Evolutionary conservation across 1,139 yeast species (phyloP).

Genomic region (Lodderomyces oxycetoniae): DNA sequence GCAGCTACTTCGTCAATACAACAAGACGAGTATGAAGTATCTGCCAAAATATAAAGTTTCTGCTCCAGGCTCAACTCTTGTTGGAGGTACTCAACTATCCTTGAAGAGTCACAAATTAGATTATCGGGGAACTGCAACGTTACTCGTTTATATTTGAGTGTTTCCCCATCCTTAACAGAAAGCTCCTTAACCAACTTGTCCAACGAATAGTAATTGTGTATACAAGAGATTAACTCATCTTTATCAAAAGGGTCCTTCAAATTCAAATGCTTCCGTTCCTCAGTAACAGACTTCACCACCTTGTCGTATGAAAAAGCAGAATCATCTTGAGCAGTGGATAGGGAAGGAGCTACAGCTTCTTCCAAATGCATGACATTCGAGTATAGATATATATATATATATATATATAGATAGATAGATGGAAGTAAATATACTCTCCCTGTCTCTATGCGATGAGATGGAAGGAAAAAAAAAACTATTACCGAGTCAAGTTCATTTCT

Average conservation of each 20-base stretch:
- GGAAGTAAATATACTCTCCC: too few species aligned
- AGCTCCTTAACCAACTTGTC: slow-evolving; percentile 41
- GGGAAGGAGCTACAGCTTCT: slow-evolving; percentile 45
- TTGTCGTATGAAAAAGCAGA: slow-evolving; percentile 42
- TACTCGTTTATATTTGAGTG: slow-evolving; percentile 39
- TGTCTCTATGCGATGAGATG: too few species aligned
- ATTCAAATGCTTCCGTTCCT: slow-evolving; percentile 31
- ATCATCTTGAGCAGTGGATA: slow-evolving; percentile 60
- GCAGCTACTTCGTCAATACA: slow-evolving; percentile 98
- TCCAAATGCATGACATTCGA: slow-evolving; percentile 12
- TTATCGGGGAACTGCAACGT: slow-evolving; percentile 91
- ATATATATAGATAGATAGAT: too few species aligned
- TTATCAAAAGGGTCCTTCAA: slow-evolving; percentile 18
- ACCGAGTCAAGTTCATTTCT: too few species aligned
- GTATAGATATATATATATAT: too few species aligned
- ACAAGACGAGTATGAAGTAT: slow-evolving; percentile 91
- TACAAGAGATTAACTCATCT: slow-evolving; percentile 24
- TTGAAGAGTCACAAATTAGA: slow-evolving; percentile 72
- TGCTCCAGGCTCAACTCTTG: slow-evolving; percentile 10
- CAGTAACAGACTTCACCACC: slow-evolving; percentile 26
- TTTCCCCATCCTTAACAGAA: slow-evolving; percentile 16
- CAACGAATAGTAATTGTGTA: slow-evolving; percentile 50
- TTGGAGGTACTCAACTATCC: slow-evolving; percentile 52
- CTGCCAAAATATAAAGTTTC: slow-evolving; percentile 73
- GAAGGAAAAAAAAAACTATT: too few species aligned